These are phyloP conservation scores for Sindora glabra DNA, from an alignment of 306 rosid species.

Conservation along the genomic window DNA sequence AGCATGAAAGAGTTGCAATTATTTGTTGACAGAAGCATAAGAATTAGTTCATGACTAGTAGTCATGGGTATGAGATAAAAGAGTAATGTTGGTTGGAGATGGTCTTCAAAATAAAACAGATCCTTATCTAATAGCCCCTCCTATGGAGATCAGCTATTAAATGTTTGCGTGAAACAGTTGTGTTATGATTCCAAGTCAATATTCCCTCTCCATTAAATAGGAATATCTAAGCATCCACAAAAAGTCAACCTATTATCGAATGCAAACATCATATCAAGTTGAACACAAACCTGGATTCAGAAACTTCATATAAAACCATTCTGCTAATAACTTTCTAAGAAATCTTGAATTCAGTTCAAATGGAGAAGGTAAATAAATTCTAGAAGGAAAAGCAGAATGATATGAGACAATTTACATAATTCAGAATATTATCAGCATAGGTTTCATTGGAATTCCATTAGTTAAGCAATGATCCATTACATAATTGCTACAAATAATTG, in stretches of 20 bases:
- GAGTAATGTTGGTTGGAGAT: no score
- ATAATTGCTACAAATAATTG: background rate
- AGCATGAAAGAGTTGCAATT: slow-evolving; percentile 10
- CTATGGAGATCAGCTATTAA: no score
- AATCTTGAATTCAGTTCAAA: background rate
- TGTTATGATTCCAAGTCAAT: no score
- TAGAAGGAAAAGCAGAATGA: background rate
- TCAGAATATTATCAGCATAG: background rate
- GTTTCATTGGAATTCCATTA: background rate
- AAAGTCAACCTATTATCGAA: background rate
- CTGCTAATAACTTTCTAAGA: background rate
- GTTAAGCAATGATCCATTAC: background rate
- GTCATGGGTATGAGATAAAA: background rate
- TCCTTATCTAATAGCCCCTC: no score
- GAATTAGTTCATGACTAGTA: background rate
- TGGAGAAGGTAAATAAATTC: background rate
- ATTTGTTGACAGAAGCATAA: background rate
- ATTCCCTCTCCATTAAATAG: background rate
- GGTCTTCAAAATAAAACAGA: no score
- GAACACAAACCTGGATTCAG: background rate
- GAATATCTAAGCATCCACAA: background rate
- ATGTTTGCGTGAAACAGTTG: no score
- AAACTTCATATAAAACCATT: background rate
- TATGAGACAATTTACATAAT: background rate
- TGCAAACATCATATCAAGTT: background rate